A percentile compares a stretch with the other conserved stretches of the same genome.
These are phyloP conservation scores for Solioccasus polychromus DNA, from an alignment of 768 basidiomycete species.

Conservation along the genomic window DNA sequence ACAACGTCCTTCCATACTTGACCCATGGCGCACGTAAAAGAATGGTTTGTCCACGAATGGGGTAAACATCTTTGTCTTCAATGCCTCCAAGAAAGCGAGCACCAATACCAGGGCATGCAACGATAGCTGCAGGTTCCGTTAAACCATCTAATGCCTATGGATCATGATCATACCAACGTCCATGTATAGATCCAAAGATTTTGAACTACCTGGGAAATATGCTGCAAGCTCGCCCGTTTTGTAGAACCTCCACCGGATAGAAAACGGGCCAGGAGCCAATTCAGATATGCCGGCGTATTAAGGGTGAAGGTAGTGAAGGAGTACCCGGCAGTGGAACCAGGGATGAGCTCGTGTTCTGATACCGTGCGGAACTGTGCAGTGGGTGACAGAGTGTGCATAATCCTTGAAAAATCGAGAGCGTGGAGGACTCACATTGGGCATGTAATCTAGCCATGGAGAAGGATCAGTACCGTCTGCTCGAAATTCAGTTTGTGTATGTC, in stretches of 20 bases:
- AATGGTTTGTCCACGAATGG: conserved; percentile 46
- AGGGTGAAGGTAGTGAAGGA: conserved; percentile 69
- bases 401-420: neutral
- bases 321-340: conserved; percentile 45
- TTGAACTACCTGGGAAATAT: conserved; percentile 60
- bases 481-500: conserved; percentile 62
- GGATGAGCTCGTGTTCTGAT: conserved; percentile 38
- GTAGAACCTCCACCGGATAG: conserved; percentile 57
- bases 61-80: conserved; percentile 47
- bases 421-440: conserved; percentile 47
- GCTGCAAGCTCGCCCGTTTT: conserved; percentile 59
- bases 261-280: conserved; percentile 62
- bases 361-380: conserved; percentile 35
- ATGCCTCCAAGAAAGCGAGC: conserved; percentile 51
- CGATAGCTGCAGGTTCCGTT: conserved; percentile 39
- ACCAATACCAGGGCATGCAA: conserved; percentile 71
- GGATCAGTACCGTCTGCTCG: conserved; percentile 38
- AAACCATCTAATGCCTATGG: conserved; percentile 14
- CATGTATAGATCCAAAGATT: neutral
- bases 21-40: conserved; percentile 50
- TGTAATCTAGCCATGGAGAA: conserved; percentile 39
- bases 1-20: conserved; percentile 34
- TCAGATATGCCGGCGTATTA: conserved; percentile 59
- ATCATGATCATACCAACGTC: neutral
- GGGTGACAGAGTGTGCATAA: neutral